Evolutionary conservation across 2,329 filamentous ascomycete species (phyloP), one percentile per base, ranked within the genome.

Genomic region (Aspergillus sp.): DNA sequence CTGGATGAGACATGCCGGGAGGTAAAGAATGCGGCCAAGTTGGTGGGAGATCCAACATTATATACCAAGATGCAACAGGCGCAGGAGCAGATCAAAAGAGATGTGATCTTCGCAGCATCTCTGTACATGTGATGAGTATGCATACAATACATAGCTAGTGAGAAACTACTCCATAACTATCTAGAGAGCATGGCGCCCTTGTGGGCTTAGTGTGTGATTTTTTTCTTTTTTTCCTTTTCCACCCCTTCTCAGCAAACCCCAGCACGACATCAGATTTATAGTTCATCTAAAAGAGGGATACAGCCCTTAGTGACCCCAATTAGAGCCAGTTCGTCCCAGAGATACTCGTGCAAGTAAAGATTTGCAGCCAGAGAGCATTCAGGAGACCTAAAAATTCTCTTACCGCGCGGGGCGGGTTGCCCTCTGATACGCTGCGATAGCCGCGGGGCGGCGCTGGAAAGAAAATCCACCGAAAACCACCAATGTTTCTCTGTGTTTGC

Each of bases 1-100:
- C 73, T 98, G 45, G 93, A 98, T 60, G 93, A 98, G 76, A 95
- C 90, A 7, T 98, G 93, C 63, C 78, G 93, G 38, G 93, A 98
- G 69, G 93, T 97, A 44, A 96, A 95, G 77, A 97, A 95, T 64
- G 91, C 93, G 32, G 93, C 93, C 27, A 79, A 93, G 53, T 88
- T 98, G 53, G 90, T 98, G 54, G 93, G 93, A 26, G 93, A 98
- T 64, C 93, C 93, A 4, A 85, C 85, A 44, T 71, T 98, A 54
- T 96, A 95, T 66, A 82, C 85, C 54, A 98, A 98, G 79, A 98
- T 98, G 91, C 85, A 95, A 71, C 83, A 83, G 50, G 94, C 91
- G 54, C 91, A 97, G 77, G 93, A 98, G 75, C 79, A 96, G 78
- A 98, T 98, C 65, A 94, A 95, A 77, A 75, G 93, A 60, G 93